Evolutionary conservation across 768 basidiomycete genomes (phyloP).

Genomic region (Mycena metata): DNA sequence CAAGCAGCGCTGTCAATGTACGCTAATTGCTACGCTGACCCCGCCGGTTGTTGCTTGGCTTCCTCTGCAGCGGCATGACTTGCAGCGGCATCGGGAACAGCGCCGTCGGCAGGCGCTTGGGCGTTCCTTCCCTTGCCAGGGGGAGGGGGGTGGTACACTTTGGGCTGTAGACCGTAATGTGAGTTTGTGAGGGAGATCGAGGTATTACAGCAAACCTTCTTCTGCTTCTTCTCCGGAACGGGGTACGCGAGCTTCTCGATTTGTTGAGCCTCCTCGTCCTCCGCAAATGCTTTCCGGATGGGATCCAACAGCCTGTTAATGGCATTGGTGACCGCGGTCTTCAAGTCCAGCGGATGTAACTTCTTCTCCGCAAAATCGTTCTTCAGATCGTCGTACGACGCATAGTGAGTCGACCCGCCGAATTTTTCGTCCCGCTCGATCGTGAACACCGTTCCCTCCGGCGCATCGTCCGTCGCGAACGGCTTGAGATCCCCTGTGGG

Average conservation of each 20-base stretch:
- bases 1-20: neutral
- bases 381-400: constrained; percentile 73
- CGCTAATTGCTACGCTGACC: constrained; percentile 30
- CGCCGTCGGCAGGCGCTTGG: constrained; percentile 42
- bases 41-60: constrained; percentile 11
- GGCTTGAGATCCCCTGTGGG: constrained; percentile 67
- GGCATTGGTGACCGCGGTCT: constrained; percentile 79
- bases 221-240: constrained; percentile 72
- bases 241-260: constrained; percentile 89
- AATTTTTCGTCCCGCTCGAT: constrained; percentile 84
- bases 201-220: constrained; percentile 60
- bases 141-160: constrained; percentile 87
- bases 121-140: constrained; percentile 82
- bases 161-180: constrained; percentile 61
- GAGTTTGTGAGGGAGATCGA: neutral
- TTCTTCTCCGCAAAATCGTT: constrained; percentile 81
- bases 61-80: constrained; percentile 16
- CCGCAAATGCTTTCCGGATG: constrained; percentile 82
- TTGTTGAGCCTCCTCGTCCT: constrained; percentile 84
- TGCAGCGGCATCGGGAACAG: constrained; percentile 16
- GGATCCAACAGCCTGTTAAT: constrained; percentile 85
- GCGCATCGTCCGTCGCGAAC: constrained; percentile 78
- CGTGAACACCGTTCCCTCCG: constrained; percentile 85
- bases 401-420: constrained; percentile 86
- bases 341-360: constrained; percentile 93